Base-by-base conservation (phyloP, 2,329 filamentous ascomycete genomes). In the Rutstroemia sydowiana region DNA sequence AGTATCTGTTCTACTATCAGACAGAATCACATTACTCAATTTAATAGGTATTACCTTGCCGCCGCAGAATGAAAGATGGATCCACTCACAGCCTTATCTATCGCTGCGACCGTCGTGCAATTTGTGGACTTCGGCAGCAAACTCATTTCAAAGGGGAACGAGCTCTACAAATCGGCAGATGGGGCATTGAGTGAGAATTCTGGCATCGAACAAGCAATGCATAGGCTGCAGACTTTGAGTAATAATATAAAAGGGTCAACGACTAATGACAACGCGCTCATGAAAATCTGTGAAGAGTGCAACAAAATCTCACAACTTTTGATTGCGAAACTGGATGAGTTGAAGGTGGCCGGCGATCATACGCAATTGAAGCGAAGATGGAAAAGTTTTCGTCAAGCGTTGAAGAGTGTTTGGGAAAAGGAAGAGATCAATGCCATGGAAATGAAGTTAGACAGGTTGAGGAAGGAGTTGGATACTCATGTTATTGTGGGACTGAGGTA, bases 61-160 rank as follows among this genome's bases (percentile, higher is more conserved):
- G n/a, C n/a, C n/a, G n/a, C n/a, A n/a, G n/a, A n/a, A n/a, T n/a
- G n/a, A n/a, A n/a, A n/a, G 37, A 36, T 30, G 55, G 53, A 54
- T 5, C 43, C 55, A 11, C 30, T 57, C 14, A 28, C 47, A n/a
- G 45, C 44, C 4, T 28, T 55, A 11, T 42, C 46, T 10, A 14
- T 57, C 14, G 52, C 53, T 13, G 51, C 47, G 2, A 51, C 28
- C 14, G 47, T 54, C 14, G 47, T 58, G 16, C 52, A 58, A 34
- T 57, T 57, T 31, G 36, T 59, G 3, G 52, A 58, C 37, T 58
- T 58, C 28, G 41, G 45, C 14, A 40, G n/a, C 14, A 55, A 52
- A 32, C n/a, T 58, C 1, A 14, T 58, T 3, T 51, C 48, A 31
- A 48, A 52, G 7, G 13, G 42, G 11, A 28, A 7, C 7, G 44